A percentile compares a stretch with the other conserved stretches of the same genome.
phyloP scores from a whole-genome alignment of 108 stramenopile genomes.

The Stephanodiscus minutulus region DNA sequence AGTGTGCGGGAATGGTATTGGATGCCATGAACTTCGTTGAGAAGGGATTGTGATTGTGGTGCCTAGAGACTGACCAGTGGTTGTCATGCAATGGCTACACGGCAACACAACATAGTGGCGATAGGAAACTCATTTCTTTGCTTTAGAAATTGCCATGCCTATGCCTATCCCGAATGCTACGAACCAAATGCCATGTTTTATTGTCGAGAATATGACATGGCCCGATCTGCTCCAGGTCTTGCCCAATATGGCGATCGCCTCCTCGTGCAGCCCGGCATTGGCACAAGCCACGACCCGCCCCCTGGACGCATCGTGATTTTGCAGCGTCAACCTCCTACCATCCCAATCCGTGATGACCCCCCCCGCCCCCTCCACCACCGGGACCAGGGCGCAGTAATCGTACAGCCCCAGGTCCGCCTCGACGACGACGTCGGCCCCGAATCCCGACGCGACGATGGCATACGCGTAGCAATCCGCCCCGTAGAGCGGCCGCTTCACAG shows the following conservation, averaged over 20 bases:
- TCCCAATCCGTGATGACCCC: constrained; percentile 60
- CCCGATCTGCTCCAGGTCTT: constrained; percentile 12
- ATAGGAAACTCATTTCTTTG: constrained; percentile 3
- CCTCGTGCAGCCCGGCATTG: constrained; percentile 42
- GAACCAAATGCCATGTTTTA: constrained; percentile 9
- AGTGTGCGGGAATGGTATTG: constrained; percentile 75
- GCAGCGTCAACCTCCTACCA: constrained; percentile 43
- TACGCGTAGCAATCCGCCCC: constrained; percentile 67
- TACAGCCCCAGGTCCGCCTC: constrained; percentile 63
- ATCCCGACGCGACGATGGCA: constrained; percentile 58
- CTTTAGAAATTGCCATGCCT: constrained; percentile 15
- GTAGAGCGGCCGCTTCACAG: constrained; percentile 40
- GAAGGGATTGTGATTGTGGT: constrained; percentile 45
- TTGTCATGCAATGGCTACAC: neutral
- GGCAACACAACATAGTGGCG: neutral
- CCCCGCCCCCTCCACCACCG: constrained; percentile 58
- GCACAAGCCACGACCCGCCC: constrained; percentile 59
- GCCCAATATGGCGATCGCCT: constrained; percentile 45
- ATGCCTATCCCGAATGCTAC: constrained; percentile 19
- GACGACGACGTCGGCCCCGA: constrained; percentile 56
- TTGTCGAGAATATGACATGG: constrained; percentile 2
- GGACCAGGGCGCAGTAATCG: constrained; percentile 61
- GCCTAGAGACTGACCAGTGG: neutral
- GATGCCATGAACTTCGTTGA: constrained; percentile 75
- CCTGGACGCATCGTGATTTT: constrained; percentile 45